These are phyloP conservation scores for Mycena latifolia DNA, from an alignment of 768 basidiomycete species.

Conservation along the genomic window DNA sequence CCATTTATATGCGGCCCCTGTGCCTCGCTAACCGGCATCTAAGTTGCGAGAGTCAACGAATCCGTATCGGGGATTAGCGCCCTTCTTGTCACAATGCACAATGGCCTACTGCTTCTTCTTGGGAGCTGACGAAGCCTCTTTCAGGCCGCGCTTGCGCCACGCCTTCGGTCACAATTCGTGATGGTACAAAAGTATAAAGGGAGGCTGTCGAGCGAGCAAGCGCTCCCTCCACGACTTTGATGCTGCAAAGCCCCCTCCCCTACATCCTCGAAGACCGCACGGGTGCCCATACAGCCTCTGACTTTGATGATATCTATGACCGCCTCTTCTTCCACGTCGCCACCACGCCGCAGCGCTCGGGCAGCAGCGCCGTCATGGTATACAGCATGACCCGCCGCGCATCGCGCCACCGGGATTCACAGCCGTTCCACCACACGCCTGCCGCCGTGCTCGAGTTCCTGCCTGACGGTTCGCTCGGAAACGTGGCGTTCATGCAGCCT, in stretches of 20 bases:
- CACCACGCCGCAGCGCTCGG: conserved; percentile 55
- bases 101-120: conserved; percentile 12
- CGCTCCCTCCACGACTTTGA: conserved; percentile 28
- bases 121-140: conserved; percentile 20
- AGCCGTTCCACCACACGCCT: conserved; percentile 65
- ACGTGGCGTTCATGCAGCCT: conserved; percentile 63
- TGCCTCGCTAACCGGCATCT: conserved; percentile 31
- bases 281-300: conserved; percentile 63
- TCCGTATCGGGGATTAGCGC: conserved; percentile 25
- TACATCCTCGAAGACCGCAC: conserved; percentile 79
- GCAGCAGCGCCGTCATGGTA: conserved; percentile 59
- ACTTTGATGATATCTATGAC: conserved; percentile 86
- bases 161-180: conserved; percentile 27
- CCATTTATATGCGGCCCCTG: conserved; percentile 21
- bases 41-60: conserved; percentile 17
- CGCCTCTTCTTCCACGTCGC: conserved; percentile 76
- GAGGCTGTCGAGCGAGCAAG: not conserved
- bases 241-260: conserved; percentile 51
- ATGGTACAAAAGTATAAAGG: conserved; percentile 33
- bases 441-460: conserved; percentile 72
- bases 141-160: conserved; percentile 17
- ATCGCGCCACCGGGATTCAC: conserved; percentile 67
- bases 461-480: conserved; percentile 69
- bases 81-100: conserved; percentile 32
- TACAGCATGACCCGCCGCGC: conserved; percentile 77